Evolutionary conservation across 139 green algal genomes (phyloP), one percentile per base, ranked within the genome.

Genomic region (Diplosphaera chodatii): DNA sequence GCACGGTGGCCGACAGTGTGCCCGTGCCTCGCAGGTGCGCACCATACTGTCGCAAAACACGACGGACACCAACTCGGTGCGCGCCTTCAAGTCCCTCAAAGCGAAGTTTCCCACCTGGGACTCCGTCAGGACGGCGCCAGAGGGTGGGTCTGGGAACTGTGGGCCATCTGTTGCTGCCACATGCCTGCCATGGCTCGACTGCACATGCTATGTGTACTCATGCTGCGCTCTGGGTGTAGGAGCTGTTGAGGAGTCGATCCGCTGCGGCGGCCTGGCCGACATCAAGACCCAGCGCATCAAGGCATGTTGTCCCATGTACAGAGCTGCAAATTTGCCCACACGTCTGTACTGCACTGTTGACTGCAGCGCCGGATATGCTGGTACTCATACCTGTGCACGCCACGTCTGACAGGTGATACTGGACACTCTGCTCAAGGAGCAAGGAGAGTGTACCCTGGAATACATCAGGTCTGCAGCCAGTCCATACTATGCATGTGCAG

Each of bases 261-360:
- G 63, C 18, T 62, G 80, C 28, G 86, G 86, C 29, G 84, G 84
- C 3, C 82, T 91, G 27, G 85, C 87, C 8, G 85, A 88, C 31
- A 91, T 89, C 80, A 93, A 93, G 72, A 78, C 78, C 3, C 64
- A 30, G 13, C 71, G 84, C n/a, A 91, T 93, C 67, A 73, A 73
- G 67, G 73, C 37, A 48, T 48, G 37, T 48, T 48, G 37, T 48
- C 10, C 37, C 6, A 6, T 48, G 37, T 6, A n/a, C n/a, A n/a
- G n/a, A n/a, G n/a, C n/a, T n/a, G n/a, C n/a, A n/a, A n/a, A n/a
- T n/a, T n/a, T n/a, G n/a, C n/a, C n/a, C n/a, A n/a, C n/a, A n/a
- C n/a, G n/a, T n/a, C n/a, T n/a, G n/a, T n/a, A n/a, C n/a, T n/a
- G n/a, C n/a, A n/a, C n/a, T n/a, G n/a, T n/a, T n/a, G n/a, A n/a